Conservation (phyloP, 192 early-diverging fungal genomes). For the Gonapodya sp. region DNA sequence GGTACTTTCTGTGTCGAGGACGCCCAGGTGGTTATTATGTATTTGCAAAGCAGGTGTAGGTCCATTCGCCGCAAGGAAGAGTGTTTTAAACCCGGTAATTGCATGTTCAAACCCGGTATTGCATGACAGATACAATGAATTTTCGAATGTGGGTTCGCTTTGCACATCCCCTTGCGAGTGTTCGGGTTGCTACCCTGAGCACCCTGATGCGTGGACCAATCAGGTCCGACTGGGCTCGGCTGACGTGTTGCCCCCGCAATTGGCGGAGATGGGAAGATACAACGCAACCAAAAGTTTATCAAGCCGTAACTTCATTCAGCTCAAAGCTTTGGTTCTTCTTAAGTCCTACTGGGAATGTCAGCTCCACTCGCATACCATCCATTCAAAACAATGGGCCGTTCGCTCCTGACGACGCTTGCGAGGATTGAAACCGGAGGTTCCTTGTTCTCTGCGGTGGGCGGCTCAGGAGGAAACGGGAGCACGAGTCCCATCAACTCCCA, state of each 20-base stretch:
- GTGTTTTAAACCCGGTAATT: no score
- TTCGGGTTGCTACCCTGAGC: no score
- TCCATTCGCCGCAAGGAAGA: no score
- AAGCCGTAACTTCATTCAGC: neutral
- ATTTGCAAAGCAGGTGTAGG: no score
- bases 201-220: neutral
- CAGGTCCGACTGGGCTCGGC: neutral
- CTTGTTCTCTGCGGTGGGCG: neutral
- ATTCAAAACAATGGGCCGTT: neutral
- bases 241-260: neutral
- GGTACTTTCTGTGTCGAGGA: no score
- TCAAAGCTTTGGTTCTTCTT: no score
- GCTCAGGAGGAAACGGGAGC: neutral
- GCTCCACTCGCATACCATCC: neutral
- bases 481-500: neutral
- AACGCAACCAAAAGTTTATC: neutral
- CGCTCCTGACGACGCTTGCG: neutral
- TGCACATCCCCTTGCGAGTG: no score
- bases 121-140: no score
- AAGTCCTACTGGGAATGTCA: neutral
- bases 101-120: no score
- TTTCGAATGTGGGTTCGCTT: no score
- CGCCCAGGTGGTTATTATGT: no score
- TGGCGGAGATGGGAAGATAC: neutral
- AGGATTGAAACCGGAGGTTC: neutral